phyloP scores from a whole-genome alignment of 164 flowering plant genomes.

The Vitis amurensis region DNA sequence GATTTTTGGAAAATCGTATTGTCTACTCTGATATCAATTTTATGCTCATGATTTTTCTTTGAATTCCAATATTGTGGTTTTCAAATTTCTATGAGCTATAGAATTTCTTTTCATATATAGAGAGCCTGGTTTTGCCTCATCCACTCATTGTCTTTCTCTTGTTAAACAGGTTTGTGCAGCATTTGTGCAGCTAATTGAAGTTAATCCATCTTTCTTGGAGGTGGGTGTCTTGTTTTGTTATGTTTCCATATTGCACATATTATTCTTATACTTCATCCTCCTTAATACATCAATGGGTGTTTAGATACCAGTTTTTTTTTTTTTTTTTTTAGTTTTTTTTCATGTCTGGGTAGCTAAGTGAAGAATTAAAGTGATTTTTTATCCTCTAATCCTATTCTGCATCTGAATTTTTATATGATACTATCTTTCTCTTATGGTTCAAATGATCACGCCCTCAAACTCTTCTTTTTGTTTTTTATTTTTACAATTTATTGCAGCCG shows the following conservation, averaged over 20 bases:
- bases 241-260: neutral
- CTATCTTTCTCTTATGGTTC: neutral
- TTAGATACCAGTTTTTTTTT: no score
- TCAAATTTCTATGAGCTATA: no score
- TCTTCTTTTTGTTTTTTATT: neutral
- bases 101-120: no score
- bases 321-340: no score
- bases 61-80: no score
- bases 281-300: neutral
- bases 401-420: neutral
- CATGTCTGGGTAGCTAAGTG: neutral
- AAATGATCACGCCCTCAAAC: no score
- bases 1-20: no score
- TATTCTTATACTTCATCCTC: neutral
- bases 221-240: conserved; percentile 34
- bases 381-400: no score
- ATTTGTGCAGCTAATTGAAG: conserved; percentile 89
- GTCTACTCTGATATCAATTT: no score
- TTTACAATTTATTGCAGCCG: conserved; percentile 53
- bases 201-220: conserved; percentile 83
- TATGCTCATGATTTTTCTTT: no score
- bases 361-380: neutral
- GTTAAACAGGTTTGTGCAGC: conserved; percentile 86
- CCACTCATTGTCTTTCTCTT: conserved; percentile 3
- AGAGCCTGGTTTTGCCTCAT: conserved; percentile 4